Conservation (phyloP, 495 filamentous ascomycete genomes). For the Hypoxylon fragiforme region DNA sequence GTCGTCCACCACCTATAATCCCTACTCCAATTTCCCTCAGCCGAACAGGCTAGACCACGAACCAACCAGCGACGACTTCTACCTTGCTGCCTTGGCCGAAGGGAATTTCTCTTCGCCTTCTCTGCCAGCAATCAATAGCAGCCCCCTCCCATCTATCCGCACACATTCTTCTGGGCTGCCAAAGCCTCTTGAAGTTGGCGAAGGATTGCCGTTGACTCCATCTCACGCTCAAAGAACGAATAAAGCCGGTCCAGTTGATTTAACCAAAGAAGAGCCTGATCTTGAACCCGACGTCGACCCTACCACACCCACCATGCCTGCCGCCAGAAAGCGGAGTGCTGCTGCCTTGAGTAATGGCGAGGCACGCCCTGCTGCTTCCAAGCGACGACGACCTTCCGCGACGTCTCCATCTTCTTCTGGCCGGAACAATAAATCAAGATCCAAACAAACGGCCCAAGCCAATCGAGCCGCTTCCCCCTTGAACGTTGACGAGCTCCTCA, state of each 20-base stretch:
- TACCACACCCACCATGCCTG: conserved; percentile 29
- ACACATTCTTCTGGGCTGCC: conserved; percentile 21
- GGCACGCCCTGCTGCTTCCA: conserved; percentile 12
- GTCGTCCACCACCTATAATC: conserved; percentile 2
- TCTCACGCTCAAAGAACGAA: conserved; percentile 6
- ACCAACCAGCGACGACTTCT: conserved; percentile 36
- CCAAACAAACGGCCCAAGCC: conserved; percentile 17
- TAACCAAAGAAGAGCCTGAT: conserved; percentile 32
- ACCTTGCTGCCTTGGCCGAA: conserved; percentile 31
- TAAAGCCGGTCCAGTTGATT: conserved; percentile 22
- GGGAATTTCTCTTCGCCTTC: conserved; percentile 46
- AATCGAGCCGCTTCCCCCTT: conserved; percentile 20
- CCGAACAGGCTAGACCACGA: conserved; percentile 7
- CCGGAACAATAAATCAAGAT: conserved; percentile 41
- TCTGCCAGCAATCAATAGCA: conserved; percentile 32
- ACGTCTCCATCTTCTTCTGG: conserved; percentile 20
- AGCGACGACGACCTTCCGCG: conserved; percentile 38
- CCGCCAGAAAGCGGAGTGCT: conserved; percentile 16
- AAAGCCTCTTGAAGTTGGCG: conserved; percentile 19
- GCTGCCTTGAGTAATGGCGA: conserved; percentile 5
- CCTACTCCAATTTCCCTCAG: conserved; percentile 7
- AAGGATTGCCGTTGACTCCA: conserved; percentile 16
- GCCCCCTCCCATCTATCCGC: conserved; percentile 21
- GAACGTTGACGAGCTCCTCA: conserved; percentile 40
- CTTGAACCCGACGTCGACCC: conserved; percentile 22